Conservation (phyloP, 2,329 filamentous ascomycete species). For the Metarhizium anisopliae region DNA sequence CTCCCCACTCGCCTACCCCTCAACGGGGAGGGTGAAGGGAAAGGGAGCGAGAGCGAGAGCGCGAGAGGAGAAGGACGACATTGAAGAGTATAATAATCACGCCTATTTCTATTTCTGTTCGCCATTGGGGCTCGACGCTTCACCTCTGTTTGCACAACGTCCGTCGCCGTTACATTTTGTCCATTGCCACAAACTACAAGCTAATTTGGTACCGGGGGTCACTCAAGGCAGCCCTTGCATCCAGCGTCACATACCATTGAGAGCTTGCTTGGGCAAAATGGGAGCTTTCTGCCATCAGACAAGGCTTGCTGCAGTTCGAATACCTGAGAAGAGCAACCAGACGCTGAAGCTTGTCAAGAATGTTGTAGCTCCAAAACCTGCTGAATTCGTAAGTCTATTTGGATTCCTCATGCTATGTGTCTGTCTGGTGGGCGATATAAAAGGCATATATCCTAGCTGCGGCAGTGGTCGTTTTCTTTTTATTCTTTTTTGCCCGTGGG, state of each 20-base stretch:
- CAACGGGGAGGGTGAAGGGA: background rate
- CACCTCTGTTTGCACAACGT: too few relatives aligned
- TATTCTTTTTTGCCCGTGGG: background rate
- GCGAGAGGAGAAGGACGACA: background rate
- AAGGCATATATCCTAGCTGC: background rate
- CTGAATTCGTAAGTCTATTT: slow-evolving; percentile 8
- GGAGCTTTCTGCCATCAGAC: slow-evolving; percentile 4
- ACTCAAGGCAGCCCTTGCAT: too few relatives aligned
- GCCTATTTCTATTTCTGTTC: background rate
- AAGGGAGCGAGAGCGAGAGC: background rate
- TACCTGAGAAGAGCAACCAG: slow-evolving; percentile 1
- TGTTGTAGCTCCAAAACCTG: background rate
- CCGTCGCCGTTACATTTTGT: too few relatives aligned
- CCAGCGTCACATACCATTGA: background rate
- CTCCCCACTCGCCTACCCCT: slow-evolving; percentile 5
- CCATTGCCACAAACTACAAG: too few relatives aligned
- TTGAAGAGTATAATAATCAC: background rate
- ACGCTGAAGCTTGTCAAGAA: background rate
- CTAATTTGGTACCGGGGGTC: too few relatives aligned
- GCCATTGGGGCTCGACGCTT: background rate
- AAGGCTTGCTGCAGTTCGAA: slow-evolving; percentile 1
- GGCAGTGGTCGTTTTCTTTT: background rate
- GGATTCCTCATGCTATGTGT: too few relatives aligned
- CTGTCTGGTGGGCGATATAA: background rate
- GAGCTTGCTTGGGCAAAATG: slow-evolving; percentile 1